Evolutionary conservation across 192 early-diverging fungal species (phyloP).

Genomic region (Coemansia sp.): DNA sequence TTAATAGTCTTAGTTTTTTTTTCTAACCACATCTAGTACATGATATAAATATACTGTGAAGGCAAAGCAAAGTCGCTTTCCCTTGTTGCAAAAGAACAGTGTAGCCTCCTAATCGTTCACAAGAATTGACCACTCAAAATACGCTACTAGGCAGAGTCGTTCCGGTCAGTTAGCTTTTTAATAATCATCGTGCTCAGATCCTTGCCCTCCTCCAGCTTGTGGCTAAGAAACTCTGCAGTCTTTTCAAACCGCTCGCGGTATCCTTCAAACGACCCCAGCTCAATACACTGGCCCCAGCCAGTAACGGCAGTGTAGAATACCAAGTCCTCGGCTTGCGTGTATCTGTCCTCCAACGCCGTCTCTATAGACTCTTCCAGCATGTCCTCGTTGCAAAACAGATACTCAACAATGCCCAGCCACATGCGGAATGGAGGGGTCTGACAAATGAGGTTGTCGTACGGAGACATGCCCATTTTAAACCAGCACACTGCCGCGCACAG

Average conservation of each 20-base stretch:
- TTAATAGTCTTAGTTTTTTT: too few relatives aligned
- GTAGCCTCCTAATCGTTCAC: too few relatives aligned
- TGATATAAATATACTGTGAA: too few relatives aligned
- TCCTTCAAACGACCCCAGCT: slow-evolving; percentile 71
- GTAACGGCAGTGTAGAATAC: slow-evolving; percentile 88
- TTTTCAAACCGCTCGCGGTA: slow-evolving; percentile 81
- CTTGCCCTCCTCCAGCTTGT: slow-evolving; percentile 57
- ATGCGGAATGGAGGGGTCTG: slow-evolving; percentile 93
- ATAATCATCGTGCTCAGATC: slow-evolving; percentile 54
- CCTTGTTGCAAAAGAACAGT: too few relatives aligned
- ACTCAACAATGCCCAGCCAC: slow-evolving; percentile 93
- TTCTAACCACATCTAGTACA: too few relatives aligned
- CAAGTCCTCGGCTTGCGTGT: slow-evolving; percentile 72
- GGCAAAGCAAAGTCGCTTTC: too few relatives aligned
- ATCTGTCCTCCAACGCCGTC: slow-evolving; percentile 70
- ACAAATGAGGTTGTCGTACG: slow-evolving; percentile 92
- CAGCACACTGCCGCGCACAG: slow-evolving; percentile 94
- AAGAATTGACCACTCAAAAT: not conserved
- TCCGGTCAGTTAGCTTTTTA: slow-evolving; percentile 35
- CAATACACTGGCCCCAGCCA: slow-evolving; percentile 93
- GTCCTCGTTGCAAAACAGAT: slow-evolving; percentile 75
- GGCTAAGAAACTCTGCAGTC: slow-evolving; percentile 79
- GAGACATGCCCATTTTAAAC: slow-evolving; percentile 76
- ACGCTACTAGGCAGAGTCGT: not conserved
- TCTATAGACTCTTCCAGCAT: slow-evolving; percentile 85